Base-by-base conservation (phyloP, 2,329 filamentous ascomycete genomes). In the Sporothrix curviconia region DNA sequence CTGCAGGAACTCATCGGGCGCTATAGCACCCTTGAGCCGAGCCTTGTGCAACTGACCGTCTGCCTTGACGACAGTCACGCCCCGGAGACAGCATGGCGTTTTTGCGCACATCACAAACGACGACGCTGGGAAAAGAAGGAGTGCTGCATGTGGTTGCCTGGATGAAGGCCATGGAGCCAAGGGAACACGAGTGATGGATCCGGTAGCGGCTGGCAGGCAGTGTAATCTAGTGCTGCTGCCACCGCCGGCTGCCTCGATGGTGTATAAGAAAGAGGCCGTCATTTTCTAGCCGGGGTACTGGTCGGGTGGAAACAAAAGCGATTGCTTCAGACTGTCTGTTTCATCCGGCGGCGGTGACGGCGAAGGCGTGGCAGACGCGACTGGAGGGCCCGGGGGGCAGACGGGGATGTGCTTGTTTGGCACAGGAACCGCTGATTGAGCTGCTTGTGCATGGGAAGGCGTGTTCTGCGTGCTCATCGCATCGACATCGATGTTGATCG, bases 161-260 rank as follows among this genome's bases (percentile, higher is more conserved):
- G 86, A 67, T 97, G 92, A 40, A 97, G 75, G 24, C 94, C 94
- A 73, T 99, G 94, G 24, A 96, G 78, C 94, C 94, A 99, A 2
- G 94, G 94, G 67, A 97, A 99, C 61, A 97, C 89, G 60, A 85
- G 79, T n/a, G 86, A 82, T 0, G 94, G 85, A 57, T 92, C 85
- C 7, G 94, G 92, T 24, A 97, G 77, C 1, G 91, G 87, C 66
- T 95, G 90, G 2, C 84, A 81, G 3, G 92, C 82, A 59, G 84
- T 76, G 66, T 92, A 83, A 62, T 95, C 84, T 34, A 97, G 68
- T 1, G 92, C 90, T 46, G 83, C 78, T 11, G 84, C 83, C 43
- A 96, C 78, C n/a, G 28, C 82, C 81, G 40, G 77, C 75, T 30
- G 87, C 83, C 66, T 84, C 81, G 64, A 97, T 84, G 43, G 85